phyloP scores from a whole-genome alignment of 73 alveolate genomes.

The Breviolum minutum region DNA sequence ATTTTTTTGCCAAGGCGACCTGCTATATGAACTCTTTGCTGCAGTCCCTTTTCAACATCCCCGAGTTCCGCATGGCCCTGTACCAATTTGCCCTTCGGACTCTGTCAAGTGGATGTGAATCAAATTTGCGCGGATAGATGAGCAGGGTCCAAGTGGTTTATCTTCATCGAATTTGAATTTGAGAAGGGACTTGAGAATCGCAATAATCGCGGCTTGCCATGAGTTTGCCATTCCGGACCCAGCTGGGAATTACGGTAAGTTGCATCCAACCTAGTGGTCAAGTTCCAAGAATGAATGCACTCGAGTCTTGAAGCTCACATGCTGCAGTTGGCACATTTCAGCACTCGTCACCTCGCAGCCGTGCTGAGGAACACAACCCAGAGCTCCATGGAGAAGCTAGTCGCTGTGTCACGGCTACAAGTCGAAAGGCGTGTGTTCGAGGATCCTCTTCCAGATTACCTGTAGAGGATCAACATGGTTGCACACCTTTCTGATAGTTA shows the following conservation, averaged over 20 bases:
- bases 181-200: too few relatives aligned
- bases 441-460: not conserved
- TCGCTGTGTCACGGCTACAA: not conserved
- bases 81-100: slow-evolving; percentile 13
- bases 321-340: too few relatives aligned
- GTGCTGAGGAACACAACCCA: slow-evolving; percentile 53
- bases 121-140: not conserved
- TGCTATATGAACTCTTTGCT: slow-evolving; percentile 91
- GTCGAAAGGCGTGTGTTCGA: not conserved
- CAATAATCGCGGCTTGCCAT: too few relatives aligned
- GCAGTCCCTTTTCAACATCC: slow-evolving; percentile 81
- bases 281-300: too few relatives aligned
- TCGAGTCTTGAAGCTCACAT: not conserved
- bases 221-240: too few relatives aligned
- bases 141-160: too few relatives aligned
- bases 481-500: too few relatives aligned
- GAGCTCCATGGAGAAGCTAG: slow-evolving; percentile 58
- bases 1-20: slow-evolving; percentile 16
- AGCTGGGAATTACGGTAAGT: too few relatives aligned
- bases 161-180: too few relatives aligned
- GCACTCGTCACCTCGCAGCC: not conserved
- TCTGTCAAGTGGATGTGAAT: not conserved
- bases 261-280: too few relatives aligned
- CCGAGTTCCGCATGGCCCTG: slow-evolving; percentile 82
- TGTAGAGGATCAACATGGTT: not conserved